Conservation (phyloP, 73 alveolate genomes). For the Effrenium voratum region DNA sequence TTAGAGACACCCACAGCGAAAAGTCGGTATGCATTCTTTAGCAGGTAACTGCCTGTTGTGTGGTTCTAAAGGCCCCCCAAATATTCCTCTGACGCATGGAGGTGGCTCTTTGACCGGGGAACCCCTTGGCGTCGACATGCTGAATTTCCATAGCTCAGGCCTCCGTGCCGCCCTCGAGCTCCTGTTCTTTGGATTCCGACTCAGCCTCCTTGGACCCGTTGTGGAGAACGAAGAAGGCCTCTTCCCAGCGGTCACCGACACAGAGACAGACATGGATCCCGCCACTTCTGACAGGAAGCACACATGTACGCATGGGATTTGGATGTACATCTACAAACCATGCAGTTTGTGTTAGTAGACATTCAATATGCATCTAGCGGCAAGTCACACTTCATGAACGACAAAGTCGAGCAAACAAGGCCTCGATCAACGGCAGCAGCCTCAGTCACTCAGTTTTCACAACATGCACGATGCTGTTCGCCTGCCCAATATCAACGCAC, state of each 20-base stretch:
- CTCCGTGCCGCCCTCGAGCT: neutral
- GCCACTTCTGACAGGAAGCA: no score
- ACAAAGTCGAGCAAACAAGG: neutral
- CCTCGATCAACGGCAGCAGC: constrained; percentile 85
- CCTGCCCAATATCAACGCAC: neutral
- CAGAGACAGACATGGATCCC: no score
- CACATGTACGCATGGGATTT: neutral
- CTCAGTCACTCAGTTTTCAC: neutral
- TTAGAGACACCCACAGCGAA: no score
- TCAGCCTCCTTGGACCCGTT: constrained; percentile 81
- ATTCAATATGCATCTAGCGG: neutral
- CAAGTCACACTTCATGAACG: neutral
- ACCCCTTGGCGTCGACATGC: no score
- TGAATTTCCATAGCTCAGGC: no score
- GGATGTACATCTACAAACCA: neutral
- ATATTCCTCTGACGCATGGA: neutral
- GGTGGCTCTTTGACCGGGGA: no score
- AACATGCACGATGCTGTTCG: neutral
- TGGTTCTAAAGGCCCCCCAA: neutral
- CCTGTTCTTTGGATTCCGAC: constrained; percentile 53
- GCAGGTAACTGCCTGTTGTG: neutral
- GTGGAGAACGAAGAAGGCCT: constrained; percentile 92
- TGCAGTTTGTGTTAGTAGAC: neutral
- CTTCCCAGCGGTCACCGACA: no score
- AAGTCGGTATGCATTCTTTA: neutral